Percentiles rank a stretch among this genome's conserved stretches.
Conservation (phyloP, 345 rosid species). For the Gossypium mustelinum region DNA sequence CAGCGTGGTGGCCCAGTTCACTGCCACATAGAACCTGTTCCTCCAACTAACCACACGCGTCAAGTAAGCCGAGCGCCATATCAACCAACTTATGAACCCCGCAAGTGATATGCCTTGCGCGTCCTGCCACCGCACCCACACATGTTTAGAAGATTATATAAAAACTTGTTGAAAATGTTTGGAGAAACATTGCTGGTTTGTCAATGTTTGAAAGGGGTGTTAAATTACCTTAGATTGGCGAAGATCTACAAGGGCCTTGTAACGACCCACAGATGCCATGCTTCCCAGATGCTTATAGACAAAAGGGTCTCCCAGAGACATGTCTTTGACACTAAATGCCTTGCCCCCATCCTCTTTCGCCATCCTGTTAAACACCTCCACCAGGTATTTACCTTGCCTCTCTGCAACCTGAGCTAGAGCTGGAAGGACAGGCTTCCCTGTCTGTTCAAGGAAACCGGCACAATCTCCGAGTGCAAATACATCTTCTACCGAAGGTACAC, state of each 20-base stretch:
- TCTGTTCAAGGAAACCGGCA: constrained; percentile 70
- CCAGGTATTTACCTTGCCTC: constrained; percentile 64
- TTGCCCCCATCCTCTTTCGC: constrained; percentile 51
- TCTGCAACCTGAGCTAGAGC: constrained; percentile 80
- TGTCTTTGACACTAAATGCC: constrained; percentile 39
- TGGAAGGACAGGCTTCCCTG: constrained; percentile 66
- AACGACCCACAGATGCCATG: constrained; percentile 73
- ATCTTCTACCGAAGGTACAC: constrained; percentile 58
- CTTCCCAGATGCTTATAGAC: constrained; percentile 64
- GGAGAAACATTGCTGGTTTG: too few relatives aligned
- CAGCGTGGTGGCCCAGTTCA: constrained; percentile 72
- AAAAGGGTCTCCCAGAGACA: constrained; percentile 49
- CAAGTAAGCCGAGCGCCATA: constrained; percentile 72
- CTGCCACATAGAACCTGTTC: constrained; percentile 62
- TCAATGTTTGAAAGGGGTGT: neutral
- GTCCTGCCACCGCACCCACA: constrained; percentile 30
- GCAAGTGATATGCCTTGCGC: constrained; percentile 53
- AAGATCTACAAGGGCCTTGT: constrained; percentile 66
- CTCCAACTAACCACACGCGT: constrained; percentile 76
- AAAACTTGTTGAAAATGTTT: too few relatives aligned
- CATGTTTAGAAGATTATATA: neutral
- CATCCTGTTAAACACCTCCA: constrained; percentile 42
- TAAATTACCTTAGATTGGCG: constrained; percentile 55
- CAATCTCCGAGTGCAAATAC: constrained; percentile 70
- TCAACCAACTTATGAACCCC: constrained; percentile 54